A percentile compares a stretch with the other conserved stretches of the same genome.
Evolutionary conservation across 2,329 filamentous ascomycete species (phyloP).

Genomic region (Paraphoma chrysanthemicola): DNA sequence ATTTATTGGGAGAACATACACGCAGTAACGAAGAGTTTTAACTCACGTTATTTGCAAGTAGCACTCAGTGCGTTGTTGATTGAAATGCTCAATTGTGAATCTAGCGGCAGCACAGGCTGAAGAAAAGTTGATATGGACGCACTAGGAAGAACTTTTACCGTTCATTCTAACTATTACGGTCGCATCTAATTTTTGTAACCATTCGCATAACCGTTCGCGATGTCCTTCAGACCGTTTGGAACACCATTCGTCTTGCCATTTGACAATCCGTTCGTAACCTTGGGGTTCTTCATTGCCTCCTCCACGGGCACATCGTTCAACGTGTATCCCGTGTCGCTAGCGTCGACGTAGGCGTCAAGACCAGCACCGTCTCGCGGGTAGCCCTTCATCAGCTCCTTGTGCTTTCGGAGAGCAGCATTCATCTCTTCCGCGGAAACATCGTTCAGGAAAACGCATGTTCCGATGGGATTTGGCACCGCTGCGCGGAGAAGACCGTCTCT

Average conservation of each 20-base stretch:
- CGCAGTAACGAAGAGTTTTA: not conserved
- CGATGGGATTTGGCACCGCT: constrained; percentile 72
- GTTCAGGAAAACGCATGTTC: constrained; percentile 72
- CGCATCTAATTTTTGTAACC: constrained; percentile 34
- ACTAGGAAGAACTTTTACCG: constrained; percentile 5
- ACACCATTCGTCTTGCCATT: constrained; percentile 28
- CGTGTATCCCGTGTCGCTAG: constrained; percentile 70
- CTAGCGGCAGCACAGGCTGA: not conserved
- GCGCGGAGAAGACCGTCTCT: constrained; percentile 72
- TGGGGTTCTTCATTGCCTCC: constrained; percentile 26
- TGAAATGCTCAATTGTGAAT: not conserved
- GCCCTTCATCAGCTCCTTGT: constrained; percentile 69
- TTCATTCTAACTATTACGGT: not conserved
- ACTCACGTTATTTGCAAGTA: not conserved
- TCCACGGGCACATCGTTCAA: constrained; percentile 53
- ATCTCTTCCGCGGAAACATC: constrained; percentile 70
- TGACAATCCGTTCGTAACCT: constrained; percentile 31
- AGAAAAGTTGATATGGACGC: constrained; percentile 4
- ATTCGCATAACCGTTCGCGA: constrained; percentile 25
- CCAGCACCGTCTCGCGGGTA: constrained; percentile 71
- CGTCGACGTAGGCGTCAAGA: constrained; percentile 73
- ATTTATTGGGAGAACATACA: constrained; percentile 70
- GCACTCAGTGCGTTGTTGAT: not conserved
- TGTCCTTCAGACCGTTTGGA: constrained; percentile 4
- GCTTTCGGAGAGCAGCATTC: constrained; percentile 64